These are phyloP conservation scores for Naganishia sp. DNA, from an alignment of 1,284 basidiomycete genomes.

Conservation along the genomic window DNA sequence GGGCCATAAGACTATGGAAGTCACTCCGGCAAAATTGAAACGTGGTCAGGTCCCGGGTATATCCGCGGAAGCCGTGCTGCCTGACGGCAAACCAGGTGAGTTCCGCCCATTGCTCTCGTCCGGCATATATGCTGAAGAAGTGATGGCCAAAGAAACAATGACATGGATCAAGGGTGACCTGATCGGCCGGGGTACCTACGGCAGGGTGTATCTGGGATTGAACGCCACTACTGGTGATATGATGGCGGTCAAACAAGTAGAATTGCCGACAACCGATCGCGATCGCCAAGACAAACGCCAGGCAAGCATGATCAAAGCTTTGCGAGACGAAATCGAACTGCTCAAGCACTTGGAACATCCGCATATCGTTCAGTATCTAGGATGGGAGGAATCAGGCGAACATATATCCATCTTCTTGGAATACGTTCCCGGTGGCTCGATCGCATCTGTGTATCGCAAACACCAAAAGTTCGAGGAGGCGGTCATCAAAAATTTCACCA, in stretches of 20 bases:
- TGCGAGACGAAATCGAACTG: conserved; percentile 92
- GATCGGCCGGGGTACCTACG: conserved; percentile 96
- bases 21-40: conserved; percentile 65
- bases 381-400: conserved; percentile 89
- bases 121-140: background rate
- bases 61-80: conserved; percentile 58
- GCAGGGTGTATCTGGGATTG: conserved; percentile 90
- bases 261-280: conserved; percentile 83
- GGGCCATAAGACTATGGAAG: conserved; percentile 91
- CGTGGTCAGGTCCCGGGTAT: conserved; percentile 58
- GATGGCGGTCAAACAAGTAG: conserved; percentile 99
- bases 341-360: conserved; percentile 96
- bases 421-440: conserved; percentile 95
- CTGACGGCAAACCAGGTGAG: conserved; percentile 31
- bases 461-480: conserved; percentile 91
- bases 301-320: conserved; percentile 79
- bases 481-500: conserved; percentile 88
- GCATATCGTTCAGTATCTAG: conserved; percentile 95
- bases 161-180: conserved; percentile 98
- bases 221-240: conserved; percentile 99
- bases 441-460: conserved; percentile 87
- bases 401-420: conserved; percentile 97
- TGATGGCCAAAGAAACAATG: conserved; percentile 69
- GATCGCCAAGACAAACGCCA: conserved; percentile 88
- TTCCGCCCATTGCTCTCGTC: conserved; percentile 24